Percentiles rank a stretch among this genome's conserved stretches.
phyloP scores from a whole-genome alignment of 129 eudicot genomes.

The Artemisia annua region DNA sequence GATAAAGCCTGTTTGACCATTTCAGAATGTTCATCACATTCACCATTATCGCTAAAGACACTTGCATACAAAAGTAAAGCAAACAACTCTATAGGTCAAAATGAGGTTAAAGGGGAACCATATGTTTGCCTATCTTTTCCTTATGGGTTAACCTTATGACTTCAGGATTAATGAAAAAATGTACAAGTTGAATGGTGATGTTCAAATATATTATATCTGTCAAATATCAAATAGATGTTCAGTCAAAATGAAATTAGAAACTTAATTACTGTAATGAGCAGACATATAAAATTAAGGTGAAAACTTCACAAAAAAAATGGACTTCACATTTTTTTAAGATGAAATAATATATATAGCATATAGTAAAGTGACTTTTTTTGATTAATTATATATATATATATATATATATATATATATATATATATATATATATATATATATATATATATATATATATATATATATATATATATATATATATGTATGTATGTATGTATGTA shows the following conservation, averaged over 20 bases:
- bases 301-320: background rate
- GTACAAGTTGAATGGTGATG: background rate
- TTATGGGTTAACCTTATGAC: background rate
- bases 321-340: background rate
- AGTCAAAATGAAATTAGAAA: background rate
- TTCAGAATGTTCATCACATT: slow-evolving; percentile 69
- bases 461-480: no score
- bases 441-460: no score
- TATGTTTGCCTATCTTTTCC: background rate
- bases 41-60: slow-evolving; percentile 38
- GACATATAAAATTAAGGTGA: background rate
- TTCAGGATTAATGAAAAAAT: background rate
- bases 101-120: background rate
- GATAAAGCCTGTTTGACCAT: slow-evolving; percentile 91
- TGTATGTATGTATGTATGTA: no score
- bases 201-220: background rate
- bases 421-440: no score
- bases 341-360: background rate
- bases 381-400: background rate
- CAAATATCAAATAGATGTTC: background rate
- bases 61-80: slow-evolving; percentile 15
- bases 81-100: background rate
- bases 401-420: no score
- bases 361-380: background rate
- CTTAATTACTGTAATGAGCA: background rate